Base-by-base conservation (phyloP, 495 filamentous ascomycete genomes). In the Penicillium soppii region DNA sequence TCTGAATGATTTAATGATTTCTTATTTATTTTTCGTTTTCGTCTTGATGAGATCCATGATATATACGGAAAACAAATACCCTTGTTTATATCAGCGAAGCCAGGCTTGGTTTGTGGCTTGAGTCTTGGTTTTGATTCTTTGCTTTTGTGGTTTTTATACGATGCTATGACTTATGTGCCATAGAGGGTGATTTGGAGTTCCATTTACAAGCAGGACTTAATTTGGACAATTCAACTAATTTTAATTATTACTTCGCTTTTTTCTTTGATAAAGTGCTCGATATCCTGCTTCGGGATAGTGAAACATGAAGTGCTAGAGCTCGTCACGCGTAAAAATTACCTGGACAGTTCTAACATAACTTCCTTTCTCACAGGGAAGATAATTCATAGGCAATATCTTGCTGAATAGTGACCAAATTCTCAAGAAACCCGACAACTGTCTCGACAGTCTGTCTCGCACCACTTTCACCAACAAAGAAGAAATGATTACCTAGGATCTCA, bases 1-100 rank as follows among this genome's bases (percentile, higher is more conserved):
- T 84, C 16, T 81, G 56, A 21, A 43, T 8, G 21, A 42, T 17
- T 47, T 25, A 17, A 32, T 30, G 36, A 29, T 48, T 21, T 25
- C 12, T 25, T 36, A 5, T 16, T 40, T 19, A 1, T 22, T 22
- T 40, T 22, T 21, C 7, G 6, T 15, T 15, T 40, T 48, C 19
- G 7, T 26, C 39, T 40, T 49, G 7, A 49, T 49, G 47, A 32
- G 36, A 41, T 49, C 26, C 26, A 49, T 41, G 47, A 30, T 49
- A 19, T 19, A 49, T 40, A 36, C 23, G 16, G 15, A 32, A 19
- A 16, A 37, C 10, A 49, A 49, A 49, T 49, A 49, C 47, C 47
- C 47, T 40, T 41, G 23, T n/a, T n/a, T 16, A 49, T 39, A 17
- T 40, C 16, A 39, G 35, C 25, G 36, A 23, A 23, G 37, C 13